Conservation (phyloP, 495 filamentous ascomycete genomes). For the Endocarpon pusillum region DNA sequence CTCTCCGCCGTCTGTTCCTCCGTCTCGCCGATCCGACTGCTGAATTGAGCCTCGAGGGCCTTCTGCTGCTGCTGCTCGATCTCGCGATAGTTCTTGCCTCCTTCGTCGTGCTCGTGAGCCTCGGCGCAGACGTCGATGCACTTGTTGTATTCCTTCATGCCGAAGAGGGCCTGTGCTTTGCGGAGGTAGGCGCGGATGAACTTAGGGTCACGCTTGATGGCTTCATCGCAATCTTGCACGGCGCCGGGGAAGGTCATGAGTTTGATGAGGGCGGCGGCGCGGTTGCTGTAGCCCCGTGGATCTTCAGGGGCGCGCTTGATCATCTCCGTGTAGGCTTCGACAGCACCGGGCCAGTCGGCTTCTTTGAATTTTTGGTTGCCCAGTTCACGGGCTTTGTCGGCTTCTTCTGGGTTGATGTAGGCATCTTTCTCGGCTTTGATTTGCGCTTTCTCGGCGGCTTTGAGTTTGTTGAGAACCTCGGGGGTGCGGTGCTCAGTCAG, state of each 20-base stretch:
- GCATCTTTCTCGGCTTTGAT: conserved; percentile 55
- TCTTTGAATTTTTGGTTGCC: conserved; percentile 95
- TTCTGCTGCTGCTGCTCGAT: conserved; percentile 92
- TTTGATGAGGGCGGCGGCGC: conserved; percentile 92
- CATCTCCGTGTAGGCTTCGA: conserved; percentile 94
- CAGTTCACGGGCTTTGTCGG: conserved; percentile 87
- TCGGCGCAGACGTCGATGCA: conserved; percentile 79
- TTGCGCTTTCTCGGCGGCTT: conserved; percentile 81
- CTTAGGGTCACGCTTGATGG: conserved; percentile 75
- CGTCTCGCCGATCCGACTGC: conserved; percentile 79
- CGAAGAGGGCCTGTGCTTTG: conserved; percentile 82
- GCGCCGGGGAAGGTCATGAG: conserved; percentile 87
- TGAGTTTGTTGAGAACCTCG: conserved; percentile 82
- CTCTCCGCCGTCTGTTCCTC: conserved; percentile 92
- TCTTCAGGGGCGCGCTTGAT: conserved; percentile 87
- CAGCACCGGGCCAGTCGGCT: conserved; percentile 86
- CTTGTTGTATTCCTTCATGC: conserved; percentile 94
- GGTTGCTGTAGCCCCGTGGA: conserved; percentile 90
- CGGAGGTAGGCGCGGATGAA: conserved; percentile 93
- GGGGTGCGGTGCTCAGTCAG: conserved; percentile 94
- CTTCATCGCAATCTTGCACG: conserved; percentile 80
- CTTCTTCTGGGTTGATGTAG: conserved; percentile 80
- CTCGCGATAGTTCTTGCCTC: conserved; percentile 63
- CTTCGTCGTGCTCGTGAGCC: conserved; percentile 57
- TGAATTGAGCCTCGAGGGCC: conserved; percentile 79